Percentiles rank a stretch among this genome's conserved stretches.
Conservation (phyloP, 2,329 filamentous ascomycete genomes). For the Lecanicillium sp. region DNA sequence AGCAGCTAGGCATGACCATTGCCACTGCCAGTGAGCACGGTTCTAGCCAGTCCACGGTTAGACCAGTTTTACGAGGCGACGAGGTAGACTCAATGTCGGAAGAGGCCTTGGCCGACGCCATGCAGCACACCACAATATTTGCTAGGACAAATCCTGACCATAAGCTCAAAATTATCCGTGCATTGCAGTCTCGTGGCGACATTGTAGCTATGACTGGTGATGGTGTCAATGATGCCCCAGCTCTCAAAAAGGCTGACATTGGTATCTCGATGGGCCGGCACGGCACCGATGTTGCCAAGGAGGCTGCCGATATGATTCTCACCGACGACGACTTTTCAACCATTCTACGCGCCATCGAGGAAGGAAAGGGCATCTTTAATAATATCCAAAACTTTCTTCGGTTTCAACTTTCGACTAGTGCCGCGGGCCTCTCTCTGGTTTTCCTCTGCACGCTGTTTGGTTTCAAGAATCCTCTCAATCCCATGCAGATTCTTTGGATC, state of each 20-base stretch:
- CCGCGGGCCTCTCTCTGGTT: constrained; percentile 83
- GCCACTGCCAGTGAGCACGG: constrained; percentile 43
- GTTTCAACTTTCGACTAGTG: constrained; percentile 95
- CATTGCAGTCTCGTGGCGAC: constrained; percentile 84
- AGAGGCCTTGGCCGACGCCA: constrained; percentile 72
- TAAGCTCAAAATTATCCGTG: constrained; percentile 93
- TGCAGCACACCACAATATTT: constrained; percentile 87
- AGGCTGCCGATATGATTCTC: constrained; percentile 87
- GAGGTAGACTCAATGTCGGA: constrained; percentile 92
- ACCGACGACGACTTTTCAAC: constrained; percentile 86
- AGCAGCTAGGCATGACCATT: constrained; percentile 89
- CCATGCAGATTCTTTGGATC: constrained; percentile 99
- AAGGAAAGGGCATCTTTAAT: constrained; percentile 98
- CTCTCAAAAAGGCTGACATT: constrained; percentile 94
- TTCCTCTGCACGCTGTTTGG: constrained; percentile 87
- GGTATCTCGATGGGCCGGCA: constrained; percentile 94
- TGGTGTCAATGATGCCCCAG: constrained; percentile 94
- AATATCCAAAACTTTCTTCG: constrained; percentile 99
- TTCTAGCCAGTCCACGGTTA: constrained; percentile 50
- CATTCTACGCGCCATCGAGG: constrained; percentile 91
- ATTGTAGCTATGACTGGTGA: constrained; percentile 99
- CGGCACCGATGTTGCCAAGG: constrained; percentile 95
- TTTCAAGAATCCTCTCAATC: constrained; percentile 91
- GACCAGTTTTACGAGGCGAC: constrained; percentile 73
- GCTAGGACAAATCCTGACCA: constrained; percentile 94